Base-by-base conservation (phyloP, 2,329 filamentous ascomycete genomes). In the Fusarium nygamai region DNA sequence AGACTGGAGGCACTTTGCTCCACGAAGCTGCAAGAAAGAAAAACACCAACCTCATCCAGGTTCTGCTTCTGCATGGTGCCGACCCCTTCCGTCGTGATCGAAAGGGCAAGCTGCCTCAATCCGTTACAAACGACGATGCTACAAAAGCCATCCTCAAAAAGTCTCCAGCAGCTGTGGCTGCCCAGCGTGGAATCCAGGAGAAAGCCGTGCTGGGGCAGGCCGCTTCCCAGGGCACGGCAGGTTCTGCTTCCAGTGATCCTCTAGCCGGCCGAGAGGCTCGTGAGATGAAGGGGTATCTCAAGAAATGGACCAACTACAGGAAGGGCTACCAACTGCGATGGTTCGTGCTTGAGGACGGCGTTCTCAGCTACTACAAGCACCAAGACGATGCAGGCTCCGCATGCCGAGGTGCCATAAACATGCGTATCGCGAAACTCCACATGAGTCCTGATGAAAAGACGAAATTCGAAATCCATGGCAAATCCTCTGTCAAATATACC, bases 241-340 rank as follows among this genome's bases (percentile, higher is more conserved):
- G 86, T 20, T 86, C 89, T 33, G 83, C 85, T 4, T 86, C 91
- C 22, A 86, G 88, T 16, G 89, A 93, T 74, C 86, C 89, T 27
- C 82, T 91, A 67, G 93, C 93, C 33, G 92, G 93, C 22, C 95
- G 96, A 75, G 96, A 99, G 80, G 93, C 94, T 24, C 90, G 95
- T 54, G 96, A 98, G 83, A 98, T 99, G 94, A 98, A 97, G 85
- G 96, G 96, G 12, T 99, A 98, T 82, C 87, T 99, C 64, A 98
- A 98, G 85, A 99, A 99, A 83, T 99, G 96, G 96, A 99, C 96
- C 54, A 99, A 99, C 82, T 99, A 99, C 82, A 95, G 96, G 29
- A 95, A 94, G 80, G 96, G 96, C 14, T 99, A 98, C 85, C 98
- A 99, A 84, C 83, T 99, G 73, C 89, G 96, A 69, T 99, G 96